Evolutionary conservation across 441 rosid genomes (phyloP).

Genomic region (Arabidopsis hybrid): DNA sequence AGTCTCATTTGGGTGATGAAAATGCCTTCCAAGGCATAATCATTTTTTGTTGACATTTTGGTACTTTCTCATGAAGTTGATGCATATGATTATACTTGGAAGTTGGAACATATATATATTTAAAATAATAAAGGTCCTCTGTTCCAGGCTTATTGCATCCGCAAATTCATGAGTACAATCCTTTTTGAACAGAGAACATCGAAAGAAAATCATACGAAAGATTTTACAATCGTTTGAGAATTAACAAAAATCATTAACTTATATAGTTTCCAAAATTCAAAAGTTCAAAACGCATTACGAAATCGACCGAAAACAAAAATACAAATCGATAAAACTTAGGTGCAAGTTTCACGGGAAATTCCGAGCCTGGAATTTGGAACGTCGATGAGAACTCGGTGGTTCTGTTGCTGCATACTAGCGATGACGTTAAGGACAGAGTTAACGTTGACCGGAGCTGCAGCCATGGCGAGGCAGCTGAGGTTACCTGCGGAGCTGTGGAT

Average conservation of each 20-base stretch:
- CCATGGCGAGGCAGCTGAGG: conserved; percentile 87
- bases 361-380: conserved; percentile 88
- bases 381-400: conserved; percentile 84
- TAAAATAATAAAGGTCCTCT: too few relatives aligned
- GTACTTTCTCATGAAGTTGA: too few relatives aligned
- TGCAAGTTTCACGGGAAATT: conserved; percentile 83
- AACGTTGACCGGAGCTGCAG: conserved; percentile 76
- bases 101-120: too few relatives aligned
- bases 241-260: conserved; percentile 17
- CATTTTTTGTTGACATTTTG: too few relatives aligned
- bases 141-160: background rate
- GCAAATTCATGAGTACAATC: background rate
- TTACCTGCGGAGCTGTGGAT: conserved; percentile 84
- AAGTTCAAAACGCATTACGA: background rate
- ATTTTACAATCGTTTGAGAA: background rate
- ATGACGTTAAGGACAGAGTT: conserved; percentile 87
- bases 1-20: too few relatives aligned
- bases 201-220: background rate
- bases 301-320: background rate
- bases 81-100: too few relatives aligned
- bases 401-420: conserved; percentile 97
- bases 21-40: too few relatives aligned
- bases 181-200: background rate
- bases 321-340: conserved; percentile 34
- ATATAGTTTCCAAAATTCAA: conserved; percentile 21